phyloP scores from a whole-genome alignment of 306 rosid species.

The Pyrus communis region DNA sequence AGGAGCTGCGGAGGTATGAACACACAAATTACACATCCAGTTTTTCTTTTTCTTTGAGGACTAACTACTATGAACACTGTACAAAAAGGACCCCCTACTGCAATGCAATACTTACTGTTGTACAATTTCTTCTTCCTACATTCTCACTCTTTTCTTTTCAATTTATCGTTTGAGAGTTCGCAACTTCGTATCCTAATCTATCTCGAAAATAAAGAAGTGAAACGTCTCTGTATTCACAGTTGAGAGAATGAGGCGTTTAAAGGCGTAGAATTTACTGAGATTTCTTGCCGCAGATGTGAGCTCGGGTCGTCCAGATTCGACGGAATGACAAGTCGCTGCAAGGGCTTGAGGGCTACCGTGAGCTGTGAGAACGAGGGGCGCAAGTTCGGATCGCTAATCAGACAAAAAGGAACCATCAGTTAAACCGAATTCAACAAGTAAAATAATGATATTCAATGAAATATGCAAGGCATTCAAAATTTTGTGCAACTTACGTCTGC shows the following conservation, averaged over 20 bases:
- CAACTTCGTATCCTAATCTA: conserved; percentile 12
- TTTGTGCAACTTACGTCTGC: conserved; percentile 77
- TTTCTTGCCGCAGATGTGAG: conserved; percentile 59
- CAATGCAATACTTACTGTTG: conserved; percentile 10
- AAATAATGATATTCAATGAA: neutral
- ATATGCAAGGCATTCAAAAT: neutral
- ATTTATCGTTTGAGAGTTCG: neutral
- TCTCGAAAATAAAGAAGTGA: conserved; percentile 3
- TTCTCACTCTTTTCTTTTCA: neutral
- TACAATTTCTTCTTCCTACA: conserved; percentile 14
- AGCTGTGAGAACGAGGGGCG: conserved; percentile 88
- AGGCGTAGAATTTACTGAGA: conserved; percentile 76
- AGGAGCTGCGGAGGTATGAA: conserved; percentile 1
- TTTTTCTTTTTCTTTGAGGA: neutral
- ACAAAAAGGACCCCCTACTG: conserved; percentile 46
- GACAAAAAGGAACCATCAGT: conserved; percentile 5
- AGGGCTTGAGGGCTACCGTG: conserved; percentile 63
- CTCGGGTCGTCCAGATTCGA: conserved; percentile 62
- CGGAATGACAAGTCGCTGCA: conserved; percentile 68
- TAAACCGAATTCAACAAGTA: neutral
- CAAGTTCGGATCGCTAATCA: conserved; percentile 74
- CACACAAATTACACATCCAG: neutral
- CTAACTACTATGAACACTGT: conserved; percentile 22
- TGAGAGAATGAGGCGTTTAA: conserved; percentile 31
- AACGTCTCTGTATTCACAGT: conserved; percentile 55